phyloP scores from a whole-genome alignment of 768 basidiomycete species.

The Termitomyces sp. region DNA sequence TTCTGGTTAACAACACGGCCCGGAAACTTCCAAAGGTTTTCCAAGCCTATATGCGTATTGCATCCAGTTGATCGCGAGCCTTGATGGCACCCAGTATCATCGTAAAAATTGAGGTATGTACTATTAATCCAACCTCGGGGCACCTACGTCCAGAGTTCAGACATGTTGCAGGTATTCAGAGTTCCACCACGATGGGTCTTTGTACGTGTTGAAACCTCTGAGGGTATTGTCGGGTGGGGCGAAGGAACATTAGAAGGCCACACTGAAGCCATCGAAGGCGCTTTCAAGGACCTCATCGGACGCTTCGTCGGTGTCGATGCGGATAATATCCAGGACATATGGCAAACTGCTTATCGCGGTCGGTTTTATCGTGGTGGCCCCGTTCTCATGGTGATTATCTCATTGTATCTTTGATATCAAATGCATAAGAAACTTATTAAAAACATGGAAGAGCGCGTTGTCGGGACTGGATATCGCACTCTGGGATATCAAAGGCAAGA shows the following conservation, averaged over 20 bases:
- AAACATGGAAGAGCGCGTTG: conserved; percentile 36
- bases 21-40: background rate
- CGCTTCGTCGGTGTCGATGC: conserved; percentile 59
- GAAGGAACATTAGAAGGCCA: conserved; percentile 72
- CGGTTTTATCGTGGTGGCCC: conserved; percentile 72
- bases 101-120: conserved; percentile 20
- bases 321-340: conserved; percentile 67
- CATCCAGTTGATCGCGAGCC: background rate
- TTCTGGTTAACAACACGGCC: background rate
- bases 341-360: conserved; percentile 60
- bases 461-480: conserved; percentile 66
- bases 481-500: conserved; percentile 80
- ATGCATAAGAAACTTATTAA: background rate
- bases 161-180: conserved; percentile 46
- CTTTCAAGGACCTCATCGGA: conserved; percentile 51
- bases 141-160: background rate
- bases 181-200: conserved; percentile 74
- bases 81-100: conserved; percentile 16
- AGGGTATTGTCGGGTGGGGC: conserved; percentile 68
- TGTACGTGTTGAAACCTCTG: conserved; percentile 60
- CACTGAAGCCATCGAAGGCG: conserved; percentile 70
- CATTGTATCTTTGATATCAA: background rate
- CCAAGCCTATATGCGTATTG: background rate
- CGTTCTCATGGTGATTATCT: conserved; percentile 52
- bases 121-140: background rate